Evolutionary conservation across 441 rosid genomes (phyloP), one percentile per base, ranked within the genome.

Genomic region (Pelargonium cotyledonis): DNA sequence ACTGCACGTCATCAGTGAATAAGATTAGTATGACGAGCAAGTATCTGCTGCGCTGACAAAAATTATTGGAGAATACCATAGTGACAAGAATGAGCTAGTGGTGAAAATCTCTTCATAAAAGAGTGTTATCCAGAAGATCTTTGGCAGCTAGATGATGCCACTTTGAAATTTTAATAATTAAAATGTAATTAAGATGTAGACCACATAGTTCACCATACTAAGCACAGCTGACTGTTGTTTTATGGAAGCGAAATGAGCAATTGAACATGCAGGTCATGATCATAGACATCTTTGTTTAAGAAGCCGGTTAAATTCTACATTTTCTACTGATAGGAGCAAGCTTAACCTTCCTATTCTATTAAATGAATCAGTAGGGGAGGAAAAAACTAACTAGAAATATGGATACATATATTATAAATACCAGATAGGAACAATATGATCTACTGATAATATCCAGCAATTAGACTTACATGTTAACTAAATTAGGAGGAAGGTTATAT

Each of bases 401-500:
- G 12, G 53, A 46, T 11, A 46, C 14, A 26, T 26, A 26, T 26
- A 26, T 26, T 26, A 26, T 26, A 26, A 26, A 2, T 2, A 26
- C 31, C 31, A 26, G 31, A 26, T 1, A 26, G 14, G 53, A 46
- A 11, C 53, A 46, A 2, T 46, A 11, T 46, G 53, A 11, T 11
- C 53, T 8, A 46, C 12, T 46, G 11, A 46, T 46, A 46, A 8
- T n/a, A 47, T 53, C 23, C n/a, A 26, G 31, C 31, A 1, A 26
- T 14, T 0, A 15, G 18, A 76, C 94, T 85, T 82, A 91, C 98
- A 94, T 66, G 74, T 83, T 71, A 70, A 35, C 70, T 67, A 79
- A 75, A 65, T 83, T 88, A 15, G 95, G 92, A 77, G 99, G 99
- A 73, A 94, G 88, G 79, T 91, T 96, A 69, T 91, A 94, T 4